These are phyloP conservation scores for Candida tetrigidarum DNA, from an alignment of 1,139 yeast species.

Conservation along the genomic window DNA sequence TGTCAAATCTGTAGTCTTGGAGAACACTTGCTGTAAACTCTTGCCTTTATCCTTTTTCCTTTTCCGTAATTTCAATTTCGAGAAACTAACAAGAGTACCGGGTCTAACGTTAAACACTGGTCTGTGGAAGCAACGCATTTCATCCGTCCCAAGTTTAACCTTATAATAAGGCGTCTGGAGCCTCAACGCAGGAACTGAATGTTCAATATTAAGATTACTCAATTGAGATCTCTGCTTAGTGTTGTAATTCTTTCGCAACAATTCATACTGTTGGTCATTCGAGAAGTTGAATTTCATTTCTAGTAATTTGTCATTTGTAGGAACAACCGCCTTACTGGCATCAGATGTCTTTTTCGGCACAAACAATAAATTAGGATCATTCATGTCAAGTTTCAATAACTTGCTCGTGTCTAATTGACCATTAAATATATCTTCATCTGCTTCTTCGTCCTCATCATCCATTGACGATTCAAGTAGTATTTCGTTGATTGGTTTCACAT, in stretches of 20 bases:
- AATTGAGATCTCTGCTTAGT: conserved; percentile 92
- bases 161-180: conserved; percentile 92
- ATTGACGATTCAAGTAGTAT: conserved; percentile 18
- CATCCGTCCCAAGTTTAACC: conserved; percentile 70
- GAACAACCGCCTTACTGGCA: conserved; percentile 42
- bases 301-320: conserved; percentile 52
- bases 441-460: conserved; percentile 59
- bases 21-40: conserved; percentile 73
- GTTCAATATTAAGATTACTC: conserved; percentile 90
- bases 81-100: conserved; percentile 75
- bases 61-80: conserved; percentile 79
- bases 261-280: conserved; percentile 85
- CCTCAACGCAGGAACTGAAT: conserved; percentile 84
- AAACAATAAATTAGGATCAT: conserved; percentile 80
- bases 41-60: conserved; percentile 90
- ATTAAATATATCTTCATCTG: conserved; percentile 79
- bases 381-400: conserved; percentile 69
- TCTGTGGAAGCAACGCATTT: conserved; percentile 81
- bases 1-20: conserved; percentile 75
- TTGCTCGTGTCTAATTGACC: conserved; percentile 58
- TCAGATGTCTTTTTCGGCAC: conserved; percentile 44
- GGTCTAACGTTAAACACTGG: conserved; percentile 77
- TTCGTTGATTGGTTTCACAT: conserved; percentile 19
- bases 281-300: conserved; percentile 75
- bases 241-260: conserved; percentile 83